Conservation (phyloP, 2,329 filamentous ascomycete genomes). For the Epichloe hybrida region DNA sequence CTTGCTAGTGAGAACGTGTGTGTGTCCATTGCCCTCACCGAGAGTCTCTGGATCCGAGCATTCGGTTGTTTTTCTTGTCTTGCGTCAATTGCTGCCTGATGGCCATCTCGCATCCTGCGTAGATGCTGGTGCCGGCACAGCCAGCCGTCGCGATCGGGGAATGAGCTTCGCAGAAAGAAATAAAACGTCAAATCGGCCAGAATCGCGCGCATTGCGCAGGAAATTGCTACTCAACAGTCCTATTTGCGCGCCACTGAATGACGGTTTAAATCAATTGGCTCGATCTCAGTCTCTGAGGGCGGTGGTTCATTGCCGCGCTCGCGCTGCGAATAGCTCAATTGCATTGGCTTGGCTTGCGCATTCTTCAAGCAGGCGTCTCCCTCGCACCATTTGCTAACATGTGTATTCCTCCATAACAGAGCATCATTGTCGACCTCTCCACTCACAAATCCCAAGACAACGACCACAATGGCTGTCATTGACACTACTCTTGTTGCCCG, state of each 20-base stretch:
- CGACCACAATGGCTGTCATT: slow-evolving; percentile 28
- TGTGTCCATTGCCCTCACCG: neutral
- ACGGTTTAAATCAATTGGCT: neutral
- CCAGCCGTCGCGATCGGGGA: neutral
- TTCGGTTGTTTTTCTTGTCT: neutral
- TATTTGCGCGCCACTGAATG: neutral
- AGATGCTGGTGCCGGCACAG: neutral
- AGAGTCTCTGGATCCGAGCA: neutral
- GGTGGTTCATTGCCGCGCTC: neutral
- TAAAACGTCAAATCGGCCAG: neutral
- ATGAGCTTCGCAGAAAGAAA: neutral
- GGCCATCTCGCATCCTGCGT: neutral
- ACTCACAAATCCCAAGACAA: neutral
- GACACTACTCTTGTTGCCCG: slow-evolving; percentile 22
- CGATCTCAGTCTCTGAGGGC: neutral
- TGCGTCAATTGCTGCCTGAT: neutral
- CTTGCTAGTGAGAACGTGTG: neutral
- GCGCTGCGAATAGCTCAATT: neutral
- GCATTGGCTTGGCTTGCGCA: neutral
- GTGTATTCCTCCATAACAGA: neutral
- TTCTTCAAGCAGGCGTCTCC: neutral
- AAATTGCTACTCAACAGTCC: neutral
- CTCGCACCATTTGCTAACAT: neutral
- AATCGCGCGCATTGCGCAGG: neutral
- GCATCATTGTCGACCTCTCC: neutral